phyloP scores from a whole-genome alignment of 345 rosid genomes.

The Pelargonium nanum region DNA sequence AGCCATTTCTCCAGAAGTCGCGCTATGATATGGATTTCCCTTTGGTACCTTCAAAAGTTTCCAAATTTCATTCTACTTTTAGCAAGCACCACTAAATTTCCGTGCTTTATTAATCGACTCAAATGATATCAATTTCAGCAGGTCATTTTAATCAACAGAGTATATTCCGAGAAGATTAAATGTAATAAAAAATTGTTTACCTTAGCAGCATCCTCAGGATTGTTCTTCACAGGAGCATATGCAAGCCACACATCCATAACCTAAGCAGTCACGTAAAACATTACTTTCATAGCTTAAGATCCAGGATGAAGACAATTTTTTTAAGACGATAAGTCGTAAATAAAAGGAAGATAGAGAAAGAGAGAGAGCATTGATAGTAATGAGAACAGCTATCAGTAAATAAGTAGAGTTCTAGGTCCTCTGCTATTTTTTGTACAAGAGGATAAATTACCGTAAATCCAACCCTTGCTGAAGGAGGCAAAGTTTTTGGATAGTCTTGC shows the following conservation, averaged over 20 bases:
- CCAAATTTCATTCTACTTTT: too few relatives aligned
- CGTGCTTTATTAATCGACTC: too few relatives aligned
- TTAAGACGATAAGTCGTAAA: background rate
- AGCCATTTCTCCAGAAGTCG: constrained; percentile 93
- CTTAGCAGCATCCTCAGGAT: constrained; percentile 94
- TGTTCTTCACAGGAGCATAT: constrained; percentile 90
- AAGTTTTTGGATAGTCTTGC: constrained; percentile 97
- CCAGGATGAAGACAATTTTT: background rate
- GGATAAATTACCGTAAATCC: constrained; percentile 71
- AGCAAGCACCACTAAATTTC: too few relatives aligned
- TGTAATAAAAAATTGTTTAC: constrained; percentile 20
- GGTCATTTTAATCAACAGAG: too few relatives aligned
- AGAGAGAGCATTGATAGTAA: background rate
- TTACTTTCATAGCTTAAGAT: background rate
- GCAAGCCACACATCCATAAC: constrained; percentile 84
- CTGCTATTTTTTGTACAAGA: background rate
- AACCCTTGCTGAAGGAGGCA: constrained; percentile 75
- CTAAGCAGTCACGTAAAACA: constrained; percentile 24
- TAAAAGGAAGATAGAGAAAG: background rate
- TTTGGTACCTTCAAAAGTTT: constrained; percentile 60
- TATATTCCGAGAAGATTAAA: background rate
- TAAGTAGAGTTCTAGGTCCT: background rate
- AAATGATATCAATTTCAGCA: too few relatives aligned
- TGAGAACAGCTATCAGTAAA: background rate
- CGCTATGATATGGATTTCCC: constrained; percentile 91